Evolutionary conservation across 495 filamentous ascomycete genomes (phyloP).

Genomic region (Penicillium arizonense): DNA sequence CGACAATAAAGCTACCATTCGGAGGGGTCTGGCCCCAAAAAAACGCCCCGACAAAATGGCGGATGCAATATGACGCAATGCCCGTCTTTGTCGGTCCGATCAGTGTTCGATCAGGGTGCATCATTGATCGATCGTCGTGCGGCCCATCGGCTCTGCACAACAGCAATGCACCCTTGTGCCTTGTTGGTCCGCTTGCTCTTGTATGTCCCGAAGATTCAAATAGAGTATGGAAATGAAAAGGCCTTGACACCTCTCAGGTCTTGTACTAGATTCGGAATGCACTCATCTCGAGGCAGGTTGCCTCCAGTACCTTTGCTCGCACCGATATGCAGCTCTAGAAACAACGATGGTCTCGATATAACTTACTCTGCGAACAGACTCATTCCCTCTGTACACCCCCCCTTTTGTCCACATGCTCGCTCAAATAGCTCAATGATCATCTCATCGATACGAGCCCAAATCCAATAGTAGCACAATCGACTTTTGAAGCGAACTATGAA

Average conservation of each 20-base stretch:
- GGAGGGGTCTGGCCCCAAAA: not conserved
- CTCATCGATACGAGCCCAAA: constrained; percentile 1
- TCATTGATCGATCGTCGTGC: constrained; percentile 25
- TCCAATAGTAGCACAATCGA: not conserved
- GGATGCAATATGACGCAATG: constrained; percentile 12
- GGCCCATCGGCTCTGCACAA: constrained; percentile 2
- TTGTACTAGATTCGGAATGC: not conserved
- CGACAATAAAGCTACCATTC: not conserved
- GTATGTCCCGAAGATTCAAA: constrained; percentile 23
- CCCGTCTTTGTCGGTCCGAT: constrained; percentile 11
- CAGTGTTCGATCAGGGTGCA: constrained; percentile 14
- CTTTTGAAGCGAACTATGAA: not conserved
- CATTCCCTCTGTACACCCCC: not conserved
- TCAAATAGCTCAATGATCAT: not conserved
- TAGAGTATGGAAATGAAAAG: constrained; percentile 21
- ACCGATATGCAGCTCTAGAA: not conserved
- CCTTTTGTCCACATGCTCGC: not conserved
- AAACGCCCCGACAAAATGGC: constrained; percentile 1
- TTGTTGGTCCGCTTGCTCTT: not conserved
- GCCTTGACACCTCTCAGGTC: constrained; percentile 7
- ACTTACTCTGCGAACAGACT: constrained; percentile 10
- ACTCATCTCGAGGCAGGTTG: not conserved
- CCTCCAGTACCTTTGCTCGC: constrained; percentile 5
- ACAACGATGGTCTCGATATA: not conserved
- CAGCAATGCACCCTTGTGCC: constrained; percentile 9